These are phyloP conservation scores for Russula foetens DNA, from an alignment of 768 basidiomycete genomes.

Conservation along the genomic window DNA sequence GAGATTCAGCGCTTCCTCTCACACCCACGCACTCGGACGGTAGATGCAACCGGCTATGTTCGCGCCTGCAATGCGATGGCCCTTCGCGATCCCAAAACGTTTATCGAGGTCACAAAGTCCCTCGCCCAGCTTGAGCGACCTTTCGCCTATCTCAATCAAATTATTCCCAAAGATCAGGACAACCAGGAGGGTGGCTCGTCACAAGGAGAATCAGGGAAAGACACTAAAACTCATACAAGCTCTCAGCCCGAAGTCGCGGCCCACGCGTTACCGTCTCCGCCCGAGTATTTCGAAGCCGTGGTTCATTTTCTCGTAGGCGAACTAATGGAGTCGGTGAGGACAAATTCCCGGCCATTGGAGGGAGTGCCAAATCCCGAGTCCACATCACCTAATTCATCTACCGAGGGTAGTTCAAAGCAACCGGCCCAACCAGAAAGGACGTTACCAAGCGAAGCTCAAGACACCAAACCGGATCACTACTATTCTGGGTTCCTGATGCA, in stretches of 20 bases:
- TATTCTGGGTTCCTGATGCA: slow-evolving; percentile 86
- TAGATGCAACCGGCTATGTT: slow-evolving; percentile 67
- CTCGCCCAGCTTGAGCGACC: slow-evolving; percentile 69
- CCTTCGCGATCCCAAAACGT: slow-evolving; percentile 67
- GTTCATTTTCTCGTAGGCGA: slow-evolving; percentile 69
- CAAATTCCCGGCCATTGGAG: slow-evolving; percentile 1
- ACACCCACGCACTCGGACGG: slow-evolving; percentile 56
- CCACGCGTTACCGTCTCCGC: slow-evolving; percentile 21
- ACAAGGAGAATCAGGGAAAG: slow-evolving; percentile 16
- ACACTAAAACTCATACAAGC: slow-evolving; percentile 15
- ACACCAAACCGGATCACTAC: slow-evolving; percentile 28
- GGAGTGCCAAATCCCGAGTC: not conserved
- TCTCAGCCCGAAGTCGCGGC: slow-evolving; percentile 21
- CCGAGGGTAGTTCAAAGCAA: not conserved
- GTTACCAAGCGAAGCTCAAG: not conserved
- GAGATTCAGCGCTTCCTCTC: slow-evolving; percentile 77
- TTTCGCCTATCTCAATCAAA: slow-evolving; percentile 29
- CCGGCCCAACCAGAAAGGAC: not conserved
- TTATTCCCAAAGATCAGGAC: slow-evolving; percentile 23
- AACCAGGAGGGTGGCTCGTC: not conserved
- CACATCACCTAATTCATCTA: not conserved
- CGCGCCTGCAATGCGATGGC: slow-evolving; percentile 72
- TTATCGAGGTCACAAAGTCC: slow-evolving; percentile 64
- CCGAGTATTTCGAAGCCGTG: slow-evolving; percentile 47
- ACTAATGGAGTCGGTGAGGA: slow-evolving; percentile 50